Base-by-base conservation (phyloP, 495 filamentous ascomycete species). In the Penicillium bovifimosum region DNA sequence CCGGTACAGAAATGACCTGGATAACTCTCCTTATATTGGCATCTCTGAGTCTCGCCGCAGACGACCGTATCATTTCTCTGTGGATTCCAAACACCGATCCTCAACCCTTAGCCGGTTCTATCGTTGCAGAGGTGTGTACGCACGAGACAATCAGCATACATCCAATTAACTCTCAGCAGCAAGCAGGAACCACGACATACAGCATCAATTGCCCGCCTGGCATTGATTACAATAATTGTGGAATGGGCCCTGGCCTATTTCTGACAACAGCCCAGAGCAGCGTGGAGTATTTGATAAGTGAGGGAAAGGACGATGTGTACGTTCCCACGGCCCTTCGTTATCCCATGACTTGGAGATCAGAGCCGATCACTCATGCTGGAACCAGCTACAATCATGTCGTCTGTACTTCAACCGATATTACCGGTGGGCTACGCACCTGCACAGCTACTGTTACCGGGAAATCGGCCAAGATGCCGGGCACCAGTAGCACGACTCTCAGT, bases 341-440 rank as follows among this genome's bases (percentile, higher is more conserved):
- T 5, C 16, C 5, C 27, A 14, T 5, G 40, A 17, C 14, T 16
- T 17, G 45, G 17, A 16, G 17, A n/a, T 13, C 24, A 7, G 10
- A 41, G 31, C 39, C 32, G 17, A 26, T 41, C 24, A n/a, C n/a
- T 41, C 11, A 38, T 33, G 5, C 1, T 5, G 18, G 16, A 13
- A 32, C 28, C 40, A 72, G 70, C 41, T 59, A 64, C 9, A 63
- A 52, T 9, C 61, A 43, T 29, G 53, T 65, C 2, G 41, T 58
- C 26, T 79, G 71, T 40, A 63, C 64, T 18, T 52, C 70, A 27
- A 63, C 61, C 0, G 67, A 61, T 5, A 68, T 70, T n/a, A 66
- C 64, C 8, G 59, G 64, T 26, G 72, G 62, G 17, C 58, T 62
- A 24, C 77, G 74, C 55, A 68, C 63, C 31, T 78, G 74, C 53